Conservation (phyloP, 2,329 filamentous ascomycete species). For the Verticillium albo-atrum region DNA sequence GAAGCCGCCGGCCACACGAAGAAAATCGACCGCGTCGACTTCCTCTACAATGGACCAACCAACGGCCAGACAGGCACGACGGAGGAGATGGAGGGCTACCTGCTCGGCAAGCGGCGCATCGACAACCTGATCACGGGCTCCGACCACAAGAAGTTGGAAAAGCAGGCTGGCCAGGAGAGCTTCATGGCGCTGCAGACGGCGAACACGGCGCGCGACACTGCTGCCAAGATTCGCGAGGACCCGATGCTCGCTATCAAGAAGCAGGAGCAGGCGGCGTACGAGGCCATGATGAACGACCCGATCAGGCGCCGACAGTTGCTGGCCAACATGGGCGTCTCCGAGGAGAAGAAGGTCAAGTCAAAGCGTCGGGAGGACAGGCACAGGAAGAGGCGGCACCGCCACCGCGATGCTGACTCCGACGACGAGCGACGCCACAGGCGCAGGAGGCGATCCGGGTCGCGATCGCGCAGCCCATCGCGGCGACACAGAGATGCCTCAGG, state of each 20-base stretch:
- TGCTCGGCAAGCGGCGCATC: conserved; percentile 88
- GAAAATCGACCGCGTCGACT: conserved; percentile 80
- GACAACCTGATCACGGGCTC: conserved; percentile 76
- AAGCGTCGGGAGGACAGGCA: conserved; percentile 36
- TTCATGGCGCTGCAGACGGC: conserved; percentile 62
- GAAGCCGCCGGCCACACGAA: conserved; percentile 83
- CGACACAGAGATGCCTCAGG: conserved; percentile 20
- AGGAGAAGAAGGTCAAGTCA: conserved; percentile 29
- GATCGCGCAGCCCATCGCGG: conserved; percentile 36
- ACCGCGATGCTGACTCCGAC: conserved; percentile 36
- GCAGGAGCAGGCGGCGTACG: conserved; percentile 79
- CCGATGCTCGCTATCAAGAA: conserved; percentile 90
- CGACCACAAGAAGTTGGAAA: conserved; percentile 76
- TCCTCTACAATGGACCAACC: conserved; percentile 94
- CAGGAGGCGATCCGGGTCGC: conserved; percentile 40
- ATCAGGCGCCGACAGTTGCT: conserved; percentile 64
- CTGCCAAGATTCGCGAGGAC: conserved; percentile 83
- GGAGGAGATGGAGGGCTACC: conserved; percentile 90
- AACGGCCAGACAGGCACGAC: conserved; percentile 69
- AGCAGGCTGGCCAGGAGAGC: conserved; percentile 58
- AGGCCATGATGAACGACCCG: conserved; percentile 75
- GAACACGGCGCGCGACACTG: conserved; percentile 73
- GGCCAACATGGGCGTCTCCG: conserved; percentile 53
- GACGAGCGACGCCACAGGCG: conserved; percentile 32
- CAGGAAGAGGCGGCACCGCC: conserved; percentile 37